These are phyloP conservation scores for Volvox reticuliferus DNA, from an alignment of 139 green algal species.

Conservation along the genomic window DNA sequence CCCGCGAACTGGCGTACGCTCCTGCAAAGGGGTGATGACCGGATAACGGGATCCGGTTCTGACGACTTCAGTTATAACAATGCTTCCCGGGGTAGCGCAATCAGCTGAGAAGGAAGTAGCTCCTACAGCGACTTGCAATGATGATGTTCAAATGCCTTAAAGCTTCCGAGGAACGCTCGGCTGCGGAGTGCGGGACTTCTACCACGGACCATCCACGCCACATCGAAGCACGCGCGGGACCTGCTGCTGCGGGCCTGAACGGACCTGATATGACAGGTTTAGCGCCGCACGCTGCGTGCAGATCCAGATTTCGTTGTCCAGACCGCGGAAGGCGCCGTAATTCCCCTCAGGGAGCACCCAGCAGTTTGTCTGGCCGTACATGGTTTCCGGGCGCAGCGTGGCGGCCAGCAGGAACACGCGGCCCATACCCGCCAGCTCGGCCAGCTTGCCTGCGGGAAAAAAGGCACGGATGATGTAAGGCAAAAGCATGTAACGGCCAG, in stretches of 20 bases:
- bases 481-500: too few relatives aligned
- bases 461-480: neutral
- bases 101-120: too few relatives aligned
- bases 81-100: too few relatives aligned
- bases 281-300: constrained; percentile 89
- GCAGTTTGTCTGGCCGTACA: constrained; percentile 99
- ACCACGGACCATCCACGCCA: too few relatives aligned
- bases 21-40: constrained; percentile 29
- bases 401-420: constrained; percentile 93
- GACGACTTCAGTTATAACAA: too few relatives aligned
- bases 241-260: neutral
- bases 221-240: too few relatives aligned
- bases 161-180: too few relatives aligned
- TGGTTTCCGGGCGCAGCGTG: constrained; percentile 98
- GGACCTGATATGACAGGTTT: constrained; percentile 95
- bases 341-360: constrained; percentile 97
- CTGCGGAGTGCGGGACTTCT: too few relatives aligned
- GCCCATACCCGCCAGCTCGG: constrained; percentile 74
- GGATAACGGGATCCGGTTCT: too few relatives aligned
- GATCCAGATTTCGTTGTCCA: constrained; percentile 91
- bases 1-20: constrained; percentile 72
- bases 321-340: constrained; percentile 90
- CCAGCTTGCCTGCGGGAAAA: constrained; percentile 79
- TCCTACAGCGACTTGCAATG: too few relatives aligned
- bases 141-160: too few relatives aligned